Evolutionary conservation across 192 early-diverging fungal species (phyloP), one percentile per base, ranked within the genome.

Genomic region (Mortierella claussenii): DNA sequence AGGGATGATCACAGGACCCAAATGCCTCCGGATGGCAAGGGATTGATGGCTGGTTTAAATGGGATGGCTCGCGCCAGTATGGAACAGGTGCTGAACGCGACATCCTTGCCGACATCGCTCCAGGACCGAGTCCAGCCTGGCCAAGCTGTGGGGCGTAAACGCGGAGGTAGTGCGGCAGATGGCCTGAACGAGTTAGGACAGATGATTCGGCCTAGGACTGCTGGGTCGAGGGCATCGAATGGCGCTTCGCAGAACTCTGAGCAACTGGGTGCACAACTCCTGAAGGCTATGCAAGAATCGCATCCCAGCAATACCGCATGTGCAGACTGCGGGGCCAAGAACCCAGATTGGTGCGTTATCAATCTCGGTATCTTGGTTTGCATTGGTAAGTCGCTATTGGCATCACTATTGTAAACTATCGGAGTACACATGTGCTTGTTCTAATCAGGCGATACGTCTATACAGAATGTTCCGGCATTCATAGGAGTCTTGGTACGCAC

Each of bases 331-430:
- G 86, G 85, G 13, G 75, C 81, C 20, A 81, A 83, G 46, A 79
- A 85, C 37, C 89, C 90, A 20, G 88, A 90, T 21, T 92, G 90
- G 90, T 84, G 82, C 33, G 87, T 87, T 51, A 86, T 91, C 34
- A 92, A 92, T 70, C 63, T 92, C 10, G 90, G 90, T 2, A 82
- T 87, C 46, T 42, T 91, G 24, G 50, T 91, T 4, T 92, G 90
- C 54, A 91, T 89, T 34, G 90, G 89, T 91, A 80, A 76, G 62
- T 47, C 30, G 12, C 33, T 10, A 46, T 37, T 30, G 56, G 26
- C 3, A 24, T 54, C 8, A 21, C 21, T 27, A 26, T 27, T 42
- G 18, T 28, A 42, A 1, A 55, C n/a, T 18, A 17, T 53, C 6
- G 18, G 3, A 17, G 50, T 15, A 15, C 6, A 48, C 6, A 48